Conservation (phyloP, 768 basidiomycete species). For the Lactarius akahatsu region DNA sequence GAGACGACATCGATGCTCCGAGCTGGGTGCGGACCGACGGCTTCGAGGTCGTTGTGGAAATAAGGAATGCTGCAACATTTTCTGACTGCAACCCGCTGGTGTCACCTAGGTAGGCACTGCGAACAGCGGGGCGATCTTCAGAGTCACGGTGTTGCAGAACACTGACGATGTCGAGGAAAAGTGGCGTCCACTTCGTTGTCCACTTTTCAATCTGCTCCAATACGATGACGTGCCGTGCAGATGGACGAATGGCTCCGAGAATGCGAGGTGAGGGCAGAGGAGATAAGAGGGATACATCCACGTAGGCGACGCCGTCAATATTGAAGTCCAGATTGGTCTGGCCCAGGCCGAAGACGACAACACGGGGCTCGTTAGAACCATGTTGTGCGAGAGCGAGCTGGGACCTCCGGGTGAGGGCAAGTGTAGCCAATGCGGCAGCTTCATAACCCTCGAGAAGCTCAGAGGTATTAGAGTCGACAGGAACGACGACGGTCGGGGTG, state of each 20-base stretch:
- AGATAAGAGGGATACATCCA: constrained; percentile 63
- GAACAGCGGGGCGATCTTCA: constrained; percentile 52
- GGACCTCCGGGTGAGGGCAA: constrained; percentile 59
- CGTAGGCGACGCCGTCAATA: constrained; percentile 60
- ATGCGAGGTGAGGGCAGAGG: constrained; percentile 64
- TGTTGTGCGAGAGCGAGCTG: constrained; percentile 52
- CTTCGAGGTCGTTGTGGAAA: constrained; percentile 41
- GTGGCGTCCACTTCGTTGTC: constrained; percentile 80
- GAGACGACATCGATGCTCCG: constrained; percentile 39
- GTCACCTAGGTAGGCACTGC: constrained; percentile 63
- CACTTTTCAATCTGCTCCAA: constrained; percentile 78
- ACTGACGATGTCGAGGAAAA: constrained; percentile 79
- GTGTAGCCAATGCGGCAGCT: constrained; percentile 62
- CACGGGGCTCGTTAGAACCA: constrained; percentile 57
- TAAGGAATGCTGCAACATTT: constrained; percentile 55
- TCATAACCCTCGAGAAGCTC: constrained; percentile 61
- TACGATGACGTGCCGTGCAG: constrained; percentile 67
- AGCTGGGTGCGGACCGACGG: constrained; percentile 49
- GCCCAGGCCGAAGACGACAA: constrained; percentile 73
- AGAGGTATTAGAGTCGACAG: constrained; percentile 31
- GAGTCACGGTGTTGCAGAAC: constrained; percentile 62
- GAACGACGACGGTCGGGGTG: constrained; percentile 25
- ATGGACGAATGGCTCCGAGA: constrained; percentile 56
- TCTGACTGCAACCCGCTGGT: constrained; percentile 38
- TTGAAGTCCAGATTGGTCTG: constrained; percentile 42